A percentile compares a stretch with the other conserved stretches of the same genome.
phyloP scores from a whole-genome alignment of 2,329 filamentous ascomycete species.

The Microdochium bolleyi region DNA sequence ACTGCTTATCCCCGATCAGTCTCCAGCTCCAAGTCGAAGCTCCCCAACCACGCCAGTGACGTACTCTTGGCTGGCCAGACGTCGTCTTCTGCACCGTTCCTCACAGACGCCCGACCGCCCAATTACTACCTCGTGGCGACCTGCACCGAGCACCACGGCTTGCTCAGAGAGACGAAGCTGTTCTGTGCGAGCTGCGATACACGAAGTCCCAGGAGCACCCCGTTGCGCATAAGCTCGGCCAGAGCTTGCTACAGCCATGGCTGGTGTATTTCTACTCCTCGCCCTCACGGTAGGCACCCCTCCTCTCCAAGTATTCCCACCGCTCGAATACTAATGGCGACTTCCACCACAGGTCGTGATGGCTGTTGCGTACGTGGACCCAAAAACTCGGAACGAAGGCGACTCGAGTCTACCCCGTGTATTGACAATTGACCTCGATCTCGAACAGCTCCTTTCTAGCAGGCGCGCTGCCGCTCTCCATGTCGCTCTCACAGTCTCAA shows the following conservation, averaged over 20 bases:
- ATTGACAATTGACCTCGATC: constrained; percentile 8
- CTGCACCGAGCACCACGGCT: too few relatives aligned
- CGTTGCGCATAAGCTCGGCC: background rate
- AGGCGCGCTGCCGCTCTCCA: constrained; percentile 81
- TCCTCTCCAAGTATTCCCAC: background rate
- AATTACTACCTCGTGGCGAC: too few relatives aligned
- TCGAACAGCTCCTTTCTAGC: constrained; percentile 77
- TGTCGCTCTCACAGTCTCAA: constrained; percentile 79
- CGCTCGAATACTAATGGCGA: constrained; percentile 10
- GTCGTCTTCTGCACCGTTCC: too few relatives aligned
- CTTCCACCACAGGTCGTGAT: constrained; percentile 21
- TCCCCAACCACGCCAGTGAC: too few relatives aligned
- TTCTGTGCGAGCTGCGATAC: too few relatives aligned
- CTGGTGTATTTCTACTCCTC: constrained; percentile 24
- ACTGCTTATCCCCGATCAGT: too few relatives aligned
- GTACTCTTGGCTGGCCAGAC: too few relatives aligned
- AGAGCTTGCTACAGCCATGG: constrained; percentile 7
- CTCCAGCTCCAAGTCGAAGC: too few relatives aligned
- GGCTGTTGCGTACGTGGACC: constrained; percentile 23
- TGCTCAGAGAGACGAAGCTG: too few relatives aligned
- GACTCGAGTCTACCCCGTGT: constrained; percentile 1
- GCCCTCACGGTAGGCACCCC: constrained; percentile 20
- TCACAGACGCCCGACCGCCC: too few relatives aligned
- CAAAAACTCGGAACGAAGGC: constrained; percentile 3
- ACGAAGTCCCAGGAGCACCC: background rate